phyloP scores from a whole-genome alignment of 1,284 basidiomycete genomes.

The Sphaerobolus stellatus region DNA sequence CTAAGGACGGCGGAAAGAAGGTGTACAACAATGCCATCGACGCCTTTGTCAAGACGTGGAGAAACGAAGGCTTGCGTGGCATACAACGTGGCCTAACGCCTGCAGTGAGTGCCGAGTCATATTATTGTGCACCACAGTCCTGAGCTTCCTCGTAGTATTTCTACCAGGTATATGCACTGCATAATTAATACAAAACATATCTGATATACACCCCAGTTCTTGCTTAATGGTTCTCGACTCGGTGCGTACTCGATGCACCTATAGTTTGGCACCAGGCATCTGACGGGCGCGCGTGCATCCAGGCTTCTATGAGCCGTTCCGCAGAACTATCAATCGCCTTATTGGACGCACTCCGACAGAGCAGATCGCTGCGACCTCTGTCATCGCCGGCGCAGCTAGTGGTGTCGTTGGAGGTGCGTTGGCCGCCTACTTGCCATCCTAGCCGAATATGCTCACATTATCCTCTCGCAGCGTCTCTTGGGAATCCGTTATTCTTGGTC shows the following conservation, averaged over 20 bases:
- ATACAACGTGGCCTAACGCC: constrained; percentile 88
- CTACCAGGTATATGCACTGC: constrained; percentile 69
- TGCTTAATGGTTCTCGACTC: constrained; percentile 92
- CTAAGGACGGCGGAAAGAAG: constrained; percentile 67
- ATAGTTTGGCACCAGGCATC: background rate
- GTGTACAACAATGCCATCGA: constrained; percentile 91
- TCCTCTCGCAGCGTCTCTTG: constrained; percentile 68
- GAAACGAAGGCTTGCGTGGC: constrained; percentile 86
- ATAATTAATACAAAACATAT: constrained; percentile 1
- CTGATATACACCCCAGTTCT: constrained; percentile 73
- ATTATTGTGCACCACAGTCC: background rate
- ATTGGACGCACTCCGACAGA: constrained; percentile 65
- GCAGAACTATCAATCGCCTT: constrained; percentile 67
- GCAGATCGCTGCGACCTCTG: constrained; percentile 70
- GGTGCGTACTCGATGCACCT: constrained; percentile 47
- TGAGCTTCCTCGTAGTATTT: constrained; percentile 58
- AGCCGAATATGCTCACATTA: constrained; percentile 9
- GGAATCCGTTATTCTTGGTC: constrained; percentile 94
- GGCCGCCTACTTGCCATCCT: background rate
- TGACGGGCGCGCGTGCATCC: background rate
- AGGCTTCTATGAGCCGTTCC: constrained; percentile 96
- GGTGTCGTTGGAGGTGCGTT: constrained; percentile 84
- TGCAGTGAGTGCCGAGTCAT: constrained; percentile 60
- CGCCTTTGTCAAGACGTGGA: constrained; percentile 87
- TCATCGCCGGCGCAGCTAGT: constrained; percentile 84